phyloP scores from a whole-genome alignment of 2,329 filamentous ascomycete genomes.

The Sporothrix humicola region DNA sequence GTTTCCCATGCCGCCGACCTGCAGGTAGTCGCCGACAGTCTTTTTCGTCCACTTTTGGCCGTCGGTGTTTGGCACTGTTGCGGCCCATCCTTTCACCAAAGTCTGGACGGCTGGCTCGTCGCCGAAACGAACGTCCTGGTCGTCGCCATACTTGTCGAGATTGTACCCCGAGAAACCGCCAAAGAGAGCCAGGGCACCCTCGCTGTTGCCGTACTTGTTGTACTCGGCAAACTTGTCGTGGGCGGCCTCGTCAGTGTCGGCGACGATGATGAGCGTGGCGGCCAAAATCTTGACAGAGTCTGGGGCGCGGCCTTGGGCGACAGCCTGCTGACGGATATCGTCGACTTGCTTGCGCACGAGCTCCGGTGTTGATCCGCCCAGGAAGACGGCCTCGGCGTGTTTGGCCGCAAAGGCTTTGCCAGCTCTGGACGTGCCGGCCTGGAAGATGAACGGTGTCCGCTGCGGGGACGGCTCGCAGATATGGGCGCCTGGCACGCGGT shows the following conservation, averaged over 20 bases:
- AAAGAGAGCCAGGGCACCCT: conserved; percentile 72
- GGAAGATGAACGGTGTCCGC: conserved; percentile 39
- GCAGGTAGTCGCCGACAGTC: conserved; percentile 64
- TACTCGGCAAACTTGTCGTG: conserved; percentile 59
- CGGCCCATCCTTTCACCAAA: conserved; percentile 47
- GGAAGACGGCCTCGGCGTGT: conserved; percentile 41
- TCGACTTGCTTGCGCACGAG: conserved; percentile 35
- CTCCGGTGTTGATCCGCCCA: conserved; percentile 36
- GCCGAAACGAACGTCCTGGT: conserved; percentile 46
- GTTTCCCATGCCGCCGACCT: conserved; percentile 39
- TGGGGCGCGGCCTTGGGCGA: conserved; percentile 37
- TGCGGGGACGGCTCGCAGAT: conserved; percentile 34
- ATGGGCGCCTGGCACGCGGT: conserved; percentile 41
- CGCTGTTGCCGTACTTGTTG: conserved; percentile 62
- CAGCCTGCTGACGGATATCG: conserved; percentile 50
- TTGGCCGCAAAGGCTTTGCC: conserved; percentile 40
- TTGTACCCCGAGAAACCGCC: conserved; percentile 73
- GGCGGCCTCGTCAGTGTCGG: conserved; percentile 39
- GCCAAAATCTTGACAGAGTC: conserved; percentile 38
- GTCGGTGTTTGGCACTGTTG: conserved; percentile 46
- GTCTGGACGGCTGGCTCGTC: conserved; percentile 3
- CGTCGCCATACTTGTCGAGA: conserved; percentile 48
- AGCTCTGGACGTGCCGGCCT: conserved; percentile 39
- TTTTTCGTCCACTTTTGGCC: conserved; percentile 72
- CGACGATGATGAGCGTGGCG: conserved; percentile 39